These are phyloP conservation scores for Ophiocordyceps unilateralis DNA, from an alignment of 2,329 filamentous ascomycete genomes.

Conservation along the genomic window DNA sequence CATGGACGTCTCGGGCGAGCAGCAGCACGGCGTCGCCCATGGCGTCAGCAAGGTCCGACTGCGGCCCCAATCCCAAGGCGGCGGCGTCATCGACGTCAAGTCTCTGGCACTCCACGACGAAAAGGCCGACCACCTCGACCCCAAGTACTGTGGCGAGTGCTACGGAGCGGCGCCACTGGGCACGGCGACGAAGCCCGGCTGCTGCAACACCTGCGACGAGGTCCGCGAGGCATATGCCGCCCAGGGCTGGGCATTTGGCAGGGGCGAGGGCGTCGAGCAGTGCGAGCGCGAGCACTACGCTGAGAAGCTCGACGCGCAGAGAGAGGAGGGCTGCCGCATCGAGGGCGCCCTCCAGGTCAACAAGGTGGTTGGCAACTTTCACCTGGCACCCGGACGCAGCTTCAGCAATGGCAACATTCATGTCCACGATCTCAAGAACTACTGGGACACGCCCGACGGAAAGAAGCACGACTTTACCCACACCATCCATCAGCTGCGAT, in stretches of 20 bases:
- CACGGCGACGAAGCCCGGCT: slow-evolving; percentile 62
- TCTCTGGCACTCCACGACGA: slow-evolving; percentile 50
- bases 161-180: slow-evolving; percentile 66
- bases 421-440: slow-evolving; percentile 93
- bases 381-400: slow-evolving; percentile 86
- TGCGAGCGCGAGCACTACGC: slow-evolving; percentile 89
- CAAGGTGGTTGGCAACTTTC: slow-evolving; percentile 98
- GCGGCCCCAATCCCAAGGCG: slow-evolving; percentile 53
- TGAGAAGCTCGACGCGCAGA: slow-evolving; percentile 73
- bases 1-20: slow-evolving; percentile 96
- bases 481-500: slow-evolving; percentile 72
- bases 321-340: slow-evolving; percentile 83
- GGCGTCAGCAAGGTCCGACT: slow-evolving; percentile 85
- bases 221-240: slow-evolving; percentile 91
- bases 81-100: slow-evolving; percentile 54
- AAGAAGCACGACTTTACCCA: slow-evolving; percentile 77
- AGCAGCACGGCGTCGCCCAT: slow-evolving; percentile 86
- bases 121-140: slow-evolving; percentile 62
- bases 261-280: slow-evolving; percentile 84
- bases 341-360: slow-evolving; percentile 88
- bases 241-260: slow-evolving; percentile 79
- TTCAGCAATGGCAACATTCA: slow-evolving; percentile 97
- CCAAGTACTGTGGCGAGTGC: slow-evolving; percentile 83
- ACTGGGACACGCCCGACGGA: slow-evolving; percentile 56
- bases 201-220: slow-evolving; percentile 94